Evolutionary conservation across 148 eudicot genomes (phyloP).

Genomic region (Gaultheria prostrata): DNA sequence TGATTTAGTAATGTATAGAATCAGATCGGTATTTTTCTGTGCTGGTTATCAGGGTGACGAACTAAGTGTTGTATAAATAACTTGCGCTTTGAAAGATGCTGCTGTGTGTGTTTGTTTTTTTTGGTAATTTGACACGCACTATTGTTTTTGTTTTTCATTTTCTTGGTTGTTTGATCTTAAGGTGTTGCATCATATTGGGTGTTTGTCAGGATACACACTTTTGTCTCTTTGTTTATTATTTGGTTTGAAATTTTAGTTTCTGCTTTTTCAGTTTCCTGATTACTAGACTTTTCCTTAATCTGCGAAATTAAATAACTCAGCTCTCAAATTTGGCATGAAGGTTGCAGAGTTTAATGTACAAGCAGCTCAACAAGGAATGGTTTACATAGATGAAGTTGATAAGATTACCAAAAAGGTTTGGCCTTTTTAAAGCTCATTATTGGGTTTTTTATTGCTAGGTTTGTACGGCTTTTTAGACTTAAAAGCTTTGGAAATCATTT

Average conservation of each 20-base stretch:
- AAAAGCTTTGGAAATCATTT: conserved; percentile 1
- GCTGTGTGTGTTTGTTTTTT: background rate
- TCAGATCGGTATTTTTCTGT: background rate
- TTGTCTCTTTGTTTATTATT: background rate
- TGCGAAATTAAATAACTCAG: conserved; percentile 5
- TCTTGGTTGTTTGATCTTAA: conserved; percentile 5
- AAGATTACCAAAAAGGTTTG: conserved; percentile 87
- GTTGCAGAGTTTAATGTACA: conserved; percentile 82
- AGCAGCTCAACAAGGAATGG: conserved; percentile 95
- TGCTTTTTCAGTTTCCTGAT: conserved; percentile 10
- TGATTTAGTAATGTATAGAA: background rate
- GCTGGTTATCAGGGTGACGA: background rate
- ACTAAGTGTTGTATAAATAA: background rate
- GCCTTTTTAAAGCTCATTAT: background rate
- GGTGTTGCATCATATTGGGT: background rate
- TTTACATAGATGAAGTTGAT: conserved; percentile 93
- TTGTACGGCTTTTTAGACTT: background rate
- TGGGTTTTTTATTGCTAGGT: background rate
- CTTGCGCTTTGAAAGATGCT: background rate
- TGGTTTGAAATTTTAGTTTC: conserved; percentile 3
- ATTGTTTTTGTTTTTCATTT: background rate
- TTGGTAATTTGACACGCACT: background rate
- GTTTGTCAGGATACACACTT: background rate
- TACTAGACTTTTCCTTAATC: background rate
- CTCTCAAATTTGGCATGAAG: conserved; percentile 34